These are phyloP conservation scores for thale cress (Arabidopsis thaliana) DNA, from an alignment of 345 rosid species.

Conservation along the genomic window TAIR10.1 NC_003076.8:9614501-9615000, in stretches of 20 bases:
- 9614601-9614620: no score
- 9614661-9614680: no score
- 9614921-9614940: conserved; percentile 90
- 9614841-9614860: conserved; percentile 15
- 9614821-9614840: conserved; percentile 83
- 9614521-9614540: no score
- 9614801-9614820: conserved; percentile 88
- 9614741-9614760: conserved; percentile 56
- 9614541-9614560: no score
- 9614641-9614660: no score
- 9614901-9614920: conserved; percentile 39
- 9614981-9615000: conserved; percentile 45
- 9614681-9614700: no score
- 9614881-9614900: conserved; percentile 10
- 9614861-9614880: not conserved
- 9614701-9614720: no score
- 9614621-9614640: no score
- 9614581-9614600: no score
- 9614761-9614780: conserved; percentile 96
- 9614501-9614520: no score
- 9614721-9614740: no score
- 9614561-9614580: no score
- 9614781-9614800: conserved; percentile 99
- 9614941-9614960: conserved; percentile 86
- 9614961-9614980: conserved; percentile 96